Percentiles rank a stretch among this genome's conserved stretches.
Evolutionary conservation across 1,284 basidiomycete species (phyloP).

Genomic region (Butyriboletus appendiculatus): DNA sequence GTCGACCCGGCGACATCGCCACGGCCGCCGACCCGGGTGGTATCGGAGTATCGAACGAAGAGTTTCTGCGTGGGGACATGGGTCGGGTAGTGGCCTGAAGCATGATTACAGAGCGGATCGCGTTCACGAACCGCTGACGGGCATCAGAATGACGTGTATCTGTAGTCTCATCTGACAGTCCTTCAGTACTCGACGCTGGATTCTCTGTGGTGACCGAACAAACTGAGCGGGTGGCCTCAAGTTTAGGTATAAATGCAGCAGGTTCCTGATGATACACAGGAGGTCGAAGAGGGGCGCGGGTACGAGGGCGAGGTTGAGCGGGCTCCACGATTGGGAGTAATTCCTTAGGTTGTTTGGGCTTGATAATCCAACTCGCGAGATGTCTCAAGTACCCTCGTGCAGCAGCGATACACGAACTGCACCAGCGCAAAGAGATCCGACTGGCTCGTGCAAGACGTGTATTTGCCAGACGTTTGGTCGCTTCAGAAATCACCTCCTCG

Average conservation of each 20-base stretch:
- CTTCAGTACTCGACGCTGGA: constrained; percentile 32
- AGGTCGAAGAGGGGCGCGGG: constrained; percentile 19
- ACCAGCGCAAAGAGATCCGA: constrained; percentile 27
- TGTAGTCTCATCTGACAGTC: constrained; percentile 29
- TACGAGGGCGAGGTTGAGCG: constrained; percentile 19
- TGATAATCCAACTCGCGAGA: constrained; percentile 31
- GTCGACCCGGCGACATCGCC: constrained; percentile 38
- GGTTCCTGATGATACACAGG: constrained; percentile 25
- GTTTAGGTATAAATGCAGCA: constrained; percentile 13
- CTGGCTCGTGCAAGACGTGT: constrained; percentile 39
- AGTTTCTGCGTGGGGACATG: constrained; percentile 34
- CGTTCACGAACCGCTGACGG: constrained; percentile 41
- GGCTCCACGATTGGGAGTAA: constrained; percentile 29
- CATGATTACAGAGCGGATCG: constrained; percentile 52
- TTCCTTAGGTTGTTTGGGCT: constrained; percentile 25
- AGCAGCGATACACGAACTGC: constrained; percentile 26
- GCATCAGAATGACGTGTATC: constrained; percentile 31
- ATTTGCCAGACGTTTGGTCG: constrained; percentile 43
- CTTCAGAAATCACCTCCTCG: constrained; percentile 61
- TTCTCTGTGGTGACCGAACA: constrained; percentile 30
- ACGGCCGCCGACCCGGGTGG: constrained; percentile 26
- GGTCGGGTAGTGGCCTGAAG: constrained; percentile 39
- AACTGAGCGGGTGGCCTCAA: constrained; percentile 24
- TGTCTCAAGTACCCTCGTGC: constrained; percentile 25
- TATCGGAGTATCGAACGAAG: constrained; percentile 31